Evolutionary conservation across 2,329 filamentous ascomycete genomes (phyloP), one percentile per base, ranked within the genome.

Genomic region (Colletotrichum sojae): DNA sequence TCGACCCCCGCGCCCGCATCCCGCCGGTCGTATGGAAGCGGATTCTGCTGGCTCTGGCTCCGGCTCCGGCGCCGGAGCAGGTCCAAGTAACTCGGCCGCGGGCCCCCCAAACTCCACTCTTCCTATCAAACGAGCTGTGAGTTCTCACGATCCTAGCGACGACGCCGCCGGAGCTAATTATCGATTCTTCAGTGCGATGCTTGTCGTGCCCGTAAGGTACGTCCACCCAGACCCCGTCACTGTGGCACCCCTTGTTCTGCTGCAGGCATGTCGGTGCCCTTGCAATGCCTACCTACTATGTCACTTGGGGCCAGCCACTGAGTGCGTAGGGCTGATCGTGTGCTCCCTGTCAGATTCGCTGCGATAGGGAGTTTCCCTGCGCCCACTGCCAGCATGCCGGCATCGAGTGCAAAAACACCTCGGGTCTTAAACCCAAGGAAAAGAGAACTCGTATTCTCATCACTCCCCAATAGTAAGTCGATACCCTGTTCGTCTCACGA

Each of bases 131-230:
- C 58, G 64, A 60, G 69, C 71, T 51, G 65, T 56, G 58, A 63
- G 65, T 63, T 16, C n/a, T 15, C 18, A 22, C 8, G 25, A 39
- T 18, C 16, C n/a, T 27, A 25, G 15, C 31, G 1, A 18, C 15
- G 40, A 53, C 12, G n/a, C n/a, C 18, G 12, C 36, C 52, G 6
- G 15, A 22, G 13, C 63, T 71, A 59, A 71, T 64, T 48, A 65
- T n/a, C 3, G 16, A 43, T 9, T 20, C 16, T 39, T 15, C 48
- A 78, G 77, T 78, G 77, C 60, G 77, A 78, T 70, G 75, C 76
- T 60, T 78, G 77, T 58, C 75, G 76, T 68, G 74, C 76, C 56
- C 77, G 77, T 62, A 78, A 78, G 74, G 77, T 78, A 74, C 58
- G 73, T 73, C 39, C 43, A 27, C 22, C 10, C 8, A 27, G 9